These are phyloP conservation scores for Hyaloperonospora arabidopsidis DNA, from an alignment of 352 stramenopile species.

Conservation along the genomic window DNA sequence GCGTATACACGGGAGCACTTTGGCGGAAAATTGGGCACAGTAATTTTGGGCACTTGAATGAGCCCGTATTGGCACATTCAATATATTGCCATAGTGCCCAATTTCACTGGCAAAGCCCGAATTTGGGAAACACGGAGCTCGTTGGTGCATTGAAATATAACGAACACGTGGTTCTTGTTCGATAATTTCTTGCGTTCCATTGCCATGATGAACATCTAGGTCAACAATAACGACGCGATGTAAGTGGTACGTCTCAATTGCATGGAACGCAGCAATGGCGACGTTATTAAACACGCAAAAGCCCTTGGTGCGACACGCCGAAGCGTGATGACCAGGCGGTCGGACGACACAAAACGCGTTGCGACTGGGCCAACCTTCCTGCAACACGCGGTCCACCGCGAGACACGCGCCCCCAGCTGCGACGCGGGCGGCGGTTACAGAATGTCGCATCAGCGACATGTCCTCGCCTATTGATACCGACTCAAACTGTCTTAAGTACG, in stretches of 20 bases:
- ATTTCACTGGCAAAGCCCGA: conserved; percentile 35
- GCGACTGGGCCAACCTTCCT: not conserved
- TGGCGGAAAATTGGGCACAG: conserved; percentile 28
- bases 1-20: conserved; percentile 27
- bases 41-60: conserved; percentile 32
- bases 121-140: conserved; percentile 36
- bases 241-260: conserved; percentile 57
- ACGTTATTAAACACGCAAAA: conserved; percentile 98
- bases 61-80: conserved; percentile 41
- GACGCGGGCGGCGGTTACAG: conserved; percentile 45
- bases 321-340: conserved; percentile 54
- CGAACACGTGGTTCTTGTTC: conserved; percentile 28
- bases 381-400: conserved; percentile 51
- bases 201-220: conserved; percentile 84
- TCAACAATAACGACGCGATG: conserved; percentile 56
- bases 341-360: conserved; percentile 88
- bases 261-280: conserved; percentile 89
- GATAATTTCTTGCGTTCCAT: conserved; percentile 60
- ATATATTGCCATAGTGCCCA: conserved; percentile 30
- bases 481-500: conserved; percentile 56
- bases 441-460: conserved; percentile 60
- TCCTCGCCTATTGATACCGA: conserved; percentile 64
- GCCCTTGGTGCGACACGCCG: conserved; percentile 43
- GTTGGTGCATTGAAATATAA: conserved; percentile 53
- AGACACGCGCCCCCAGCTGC: conserved; percentile 77